phyloP scores from a whole-genome alignment of 2,329 filamentous ascomycete species.

The Xylariaceae sp. region DNA sequence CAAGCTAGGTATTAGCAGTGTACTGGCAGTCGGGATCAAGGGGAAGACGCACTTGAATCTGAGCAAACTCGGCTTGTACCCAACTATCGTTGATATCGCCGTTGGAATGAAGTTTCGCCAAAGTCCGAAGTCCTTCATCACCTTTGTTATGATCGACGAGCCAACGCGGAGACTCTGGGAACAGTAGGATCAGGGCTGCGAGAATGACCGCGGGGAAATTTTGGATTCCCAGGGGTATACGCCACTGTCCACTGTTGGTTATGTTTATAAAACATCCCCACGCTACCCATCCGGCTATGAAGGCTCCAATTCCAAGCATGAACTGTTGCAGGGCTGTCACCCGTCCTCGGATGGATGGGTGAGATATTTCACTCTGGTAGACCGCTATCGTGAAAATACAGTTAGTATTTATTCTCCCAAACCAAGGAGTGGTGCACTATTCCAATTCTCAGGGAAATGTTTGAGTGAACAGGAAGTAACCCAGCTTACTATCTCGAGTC shows the following conservation, averaged over 20 bases:
- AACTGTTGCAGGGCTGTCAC: slow-evolving; percentile 80
- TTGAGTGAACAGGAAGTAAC: not conserved
- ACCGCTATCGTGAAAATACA: slow-evolving; percentile 45
- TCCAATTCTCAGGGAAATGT: slow-evolving; percentile 1
- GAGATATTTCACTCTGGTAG: slow-evolving; percentile 79
- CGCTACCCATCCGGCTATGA: slow-evolving; percentile 73
- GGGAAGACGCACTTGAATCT: slow-evolving; percentile 61
- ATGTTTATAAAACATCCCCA: slow-evolving; percentile 55
- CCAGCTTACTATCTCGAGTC: slow-evolving; percentile 11
- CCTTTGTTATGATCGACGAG: slow-evolving; percentile 71
- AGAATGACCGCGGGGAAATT: slow-evolving; percentile 67
- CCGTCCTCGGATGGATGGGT: slow-evolving; percentile 75
- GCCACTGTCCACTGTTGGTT: slow-evolving; percentile 45
- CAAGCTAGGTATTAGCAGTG: not conserved
- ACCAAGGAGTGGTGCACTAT: slow-evolving; percentile 34
- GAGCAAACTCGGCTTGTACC: slow-evolving; percentile 72
- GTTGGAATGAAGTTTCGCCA: slow-evolving; percentile 71
- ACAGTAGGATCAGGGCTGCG: slow-evolving; percentile 65
- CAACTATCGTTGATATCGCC: slow-evolving; percentile 68
- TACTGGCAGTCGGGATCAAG: not conserved
- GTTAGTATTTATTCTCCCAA: slow-evolving; percentile 12
- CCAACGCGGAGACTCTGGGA: slow-evolving; percentile 76
- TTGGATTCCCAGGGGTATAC: slow-evolving; percentile 70
- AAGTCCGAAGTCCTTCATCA: slow-evolving; percentile 66
- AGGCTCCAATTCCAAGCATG: slow-evolving; percentile 76